Base-by-base conservation (phyloP, 2,329 filamentous ascomycete species). In the Aspergillus sp. region DNA sequence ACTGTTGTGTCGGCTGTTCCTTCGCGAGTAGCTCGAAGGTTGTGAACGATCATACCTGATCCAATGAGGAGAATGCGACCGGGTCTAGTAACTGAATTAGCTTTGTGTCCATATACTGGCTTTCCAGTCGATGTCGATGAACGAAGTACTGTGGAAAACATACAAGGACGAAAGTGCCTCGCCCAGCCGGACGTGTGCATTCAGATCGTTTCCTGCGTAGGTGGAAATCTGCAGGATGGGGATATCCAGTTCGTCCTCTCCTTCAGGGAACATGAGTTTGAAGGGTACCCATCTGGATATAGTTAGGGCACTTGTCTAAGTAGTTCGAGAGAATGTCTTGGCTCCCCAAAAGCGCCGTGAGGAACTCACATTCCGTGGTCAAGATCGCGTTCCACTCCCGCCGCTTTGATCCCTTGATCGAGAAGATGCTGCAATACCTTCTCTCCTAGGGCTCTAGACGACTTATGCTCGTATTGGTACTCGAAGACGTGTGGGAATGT, bases 401-500 rank as follows among this genome's bases (percentile, higher is more conserved):
- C 38, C 13, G 52, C 52, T 13, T 42, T 19, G 19, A 54, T 54
- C 23, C 52, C 52, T 4, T 54, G 23, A 17, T 32, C 38, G 15
- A 30, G 13, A 8, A 54, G 27, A 25, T 54, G 52, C 13, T 32
- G 21, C 23, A 54, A 21, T 3, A 54, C 52, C 13, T 54, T 41
- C 21, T 54, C 52, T 3, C 52, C 38, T 3, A 54, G 5, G 5
- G 39, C 52, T 11, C 23, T 7, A 13, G 52, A 54, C 6, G 52
- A 54, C 5, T 42, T 41, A 39, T 54, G 52, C 3, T 39, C 23
- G 15, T 54, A 54, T 19, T 42, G 21, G n/a, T 54, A 54, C 21
- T 54, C 39, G 36, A 54, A 54, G 15, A 54, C 52, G 25, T 44
- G 52, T 13, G 52, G 52, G 38, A 41, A 54, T 17, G 52, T 54